Base-by-base conservation (phyloP, 2,329 filamentous ascomycete species). In the Fusarium incarnatum region DNA sequence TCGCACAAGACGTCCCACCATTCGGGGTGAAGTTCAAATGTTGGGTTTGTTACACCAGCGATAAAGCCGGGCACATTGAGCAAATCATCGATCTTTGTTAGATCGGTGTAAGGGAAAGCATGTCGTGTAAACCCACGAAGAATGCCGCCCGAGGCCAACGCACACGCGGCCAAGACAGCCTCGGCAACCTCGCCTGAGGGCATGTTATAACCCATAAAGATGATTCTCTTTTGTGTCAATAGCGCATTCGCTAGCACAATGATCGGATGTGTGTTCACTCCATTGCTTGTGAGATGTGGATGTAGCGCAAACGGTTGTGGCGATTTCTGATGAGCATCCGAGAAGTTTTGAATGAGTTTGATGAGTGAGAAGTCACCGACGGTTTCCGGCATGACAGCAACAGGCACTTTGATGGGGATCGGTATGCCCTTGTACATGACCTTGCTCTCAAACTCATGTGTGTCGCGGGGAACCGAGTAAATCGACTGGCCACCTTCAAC, bases 1-100 rank as follows among this genome's bases (percentile, higher is more conserved):
- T 99, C 96, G 79, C 96, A 99, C 15, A 99, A 86, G 12, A 99
- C 82, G 80, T 99, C 96, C 96, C 96, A 99, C 96, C 96, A 99
- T 78, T 98, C 94, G 0, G 92, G 93, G 76, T 98, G 95, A 76
- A 94, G 89, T 67, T 95, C 94, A 78, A 99, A 99, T 0, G 94
- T 95, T 8, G 96, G 96, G 77, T 99, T 99, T 2, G 95, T 99
- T 42, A 99, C 96, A 60, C 96, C 96, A 5, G 96, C 96, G 74
- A 99, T 97, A 80, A 99, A 99, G 4, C 96, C 96, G 9, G 96
- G 95, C 0, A 99, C 96, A 75, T 97, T 95, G 49, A 99, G 86
- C 13, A 99, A 87, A 78, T 98, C 96, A 72, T 99, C 96, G 64
- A 99, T 94, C 81, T 99, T 99, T 70, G 94, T 98, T 45, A 99